These are phyloP conservation scores for Raphanus sativus DNA, from an alignment of 345 rosid species.

Conservation along the genomic window DNA sequence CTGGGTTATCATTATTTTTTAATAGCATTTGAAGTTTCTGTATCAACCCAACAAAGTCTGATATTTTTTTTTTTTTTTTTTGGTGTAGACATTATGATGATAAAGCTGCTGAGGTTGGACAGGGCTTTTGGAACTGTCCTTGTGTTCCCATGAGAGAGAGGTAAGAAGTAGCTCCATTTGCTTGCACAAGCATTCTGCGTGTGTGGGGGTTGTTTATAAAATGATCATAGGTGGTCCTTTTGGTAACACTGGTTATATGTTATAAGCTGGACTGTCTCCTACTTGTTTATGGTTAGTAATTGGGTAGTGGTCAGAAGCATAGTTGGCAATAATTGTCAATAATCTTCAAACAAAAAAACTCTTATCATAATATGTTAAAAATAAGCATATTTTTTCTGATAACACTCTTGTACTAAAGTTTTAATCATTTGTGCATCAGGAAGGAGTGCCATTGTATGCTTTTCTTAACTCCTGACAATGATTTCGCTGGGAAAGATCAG, in stretches of 20 bases:
- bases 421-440: constrained; percentile 46
- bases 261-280: neutral
- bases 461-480: constrained; percentile 93
- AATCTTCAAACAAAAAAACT: neutral
- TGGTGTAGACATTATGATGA: constrained; percentile 89
- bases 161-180: constrained; percentile 38
- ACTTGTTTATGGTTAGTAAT: neutral
- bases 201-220: too few relatives aligned
- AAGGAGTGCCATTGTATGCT: constrained; percentile 99
- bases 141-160: constrained; percentile 99
- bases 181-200: constrained; percentile 2
- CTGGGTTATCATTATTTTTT: neutral
- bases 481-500: constrained; percentile 94
- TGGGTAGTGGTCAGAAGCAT: neutral
- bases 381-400: neutral
- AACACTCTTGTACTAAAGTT: neutral
- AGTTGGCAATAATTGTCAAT: neutral
- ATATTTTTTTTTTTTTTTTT: neutral
- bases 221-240: neutral
- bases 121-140: constrained; percentile 98
- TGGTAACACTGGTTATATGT: neutral
- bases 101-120: constrained; percentile 82
- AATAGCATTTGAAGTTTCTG: neutral
- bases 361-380: neutral
- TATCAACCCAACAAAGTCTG: neutral